phyloP scores from a whole-genome alignment of 495 filamentous ascomycete genomes.

The Staphylotrichum tortipilum region DNA sequence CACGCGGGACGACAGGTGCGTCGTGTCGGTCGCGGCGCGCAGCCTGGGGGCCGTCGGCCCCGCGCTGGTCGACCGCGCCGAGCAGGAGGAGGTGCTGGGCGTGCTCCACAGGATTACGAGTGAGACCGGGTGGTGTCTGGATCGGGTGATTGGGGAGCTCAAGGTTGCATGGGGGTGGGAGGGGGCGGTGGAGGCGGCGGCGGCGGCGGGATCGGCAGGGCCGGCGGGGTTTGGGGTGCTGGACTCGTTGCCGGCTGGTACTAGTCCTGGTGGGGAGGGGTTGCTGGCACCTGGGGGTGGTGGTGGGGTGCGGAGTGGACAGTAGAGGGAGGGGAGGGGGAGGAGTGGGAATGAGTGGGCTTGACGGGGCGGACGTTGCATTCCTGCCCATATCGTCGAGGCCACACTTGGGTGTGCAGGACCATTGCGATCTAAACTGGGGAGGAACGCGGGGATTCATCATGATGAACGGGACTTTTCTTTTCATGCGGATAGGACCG shows the following conservation, averaged over 20 bases:
- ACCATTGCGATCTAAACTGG: too few relatives aligned
- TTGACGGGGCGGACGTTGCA: too few relatives aligned
- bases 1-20: slow-evolving; percentile 58
- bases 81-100: slow-evolving; percentile 76
- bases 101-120: slow-evolving; percentile 68
- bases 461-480: too few relatives aligned
- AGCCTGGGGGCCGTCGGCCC: slow-evolving; percentile 75
- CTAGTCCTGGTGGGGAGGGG: background rate
- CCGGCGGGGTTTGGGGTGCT: background rate
- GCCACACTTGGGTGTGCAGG: too few relatives aligned
- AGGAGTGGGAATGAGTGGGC: background rate
- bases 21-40: slow-evolving; percentile 67
- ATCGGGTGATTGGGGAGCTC: slow-evolving; percentile 58
- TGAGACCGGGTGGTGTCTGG: slow-evolving; percentile 70
- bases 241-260: background rate
- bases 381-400: too few relatives aligned
- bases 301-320: background rate
- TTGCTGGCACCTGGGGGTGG: background rate
- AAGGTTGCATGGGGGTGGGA: slow-evolving; percentile 72
- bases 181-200: background rate
- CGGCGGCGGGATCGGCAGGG: background rate
- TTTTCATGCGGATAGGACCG: too few relatives aligned
- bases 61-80: slow-evolving; percentile 54
- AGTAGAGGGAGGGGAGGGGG: background rate
- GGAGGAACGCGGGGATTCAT: too few relatives aligned